Conservation (phyloP, 495 filamentous ascomycete genomes). For the Penicillium canariense region DNA sequence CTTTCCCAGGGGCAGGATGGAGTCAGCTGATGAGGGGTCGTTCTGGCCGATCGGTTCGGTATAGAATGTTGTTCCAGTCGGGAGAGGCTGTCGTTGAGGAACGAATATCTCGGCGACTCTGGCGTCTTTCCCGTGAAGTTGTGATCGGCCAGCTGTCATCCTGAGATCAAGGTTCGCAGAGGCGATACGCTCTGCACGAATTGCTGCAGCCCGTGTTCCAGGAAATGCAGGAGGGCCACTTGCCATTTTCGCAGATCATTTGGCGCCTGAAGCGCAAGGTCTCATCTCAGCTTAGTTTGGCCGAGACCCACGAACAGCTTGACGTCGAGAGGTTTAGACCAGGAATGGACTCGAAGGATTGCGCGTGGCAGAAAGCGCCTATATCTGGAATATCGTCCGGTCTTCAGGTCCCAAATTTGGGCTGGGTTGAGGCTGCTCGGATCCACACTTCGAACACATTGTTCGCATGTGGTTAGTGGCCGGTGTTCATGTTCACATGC, state of each 20-base stretch:
- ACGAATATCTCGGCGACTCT: no score
- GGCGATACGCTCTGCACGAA: constrained; percentile 15
- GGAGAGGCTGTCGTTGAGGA: no score
- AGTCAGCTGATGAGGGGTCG: no score
- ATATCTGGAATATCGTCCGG: neutral
- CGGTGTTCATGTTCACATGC: neutral
- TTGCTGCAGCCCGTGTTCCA: constrained; percentile 11
- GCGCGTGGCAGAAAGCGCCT: no score
- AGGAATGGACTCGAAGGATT: no score
- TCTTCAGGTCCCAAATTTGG: neutral
- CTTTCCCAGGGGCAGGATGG: no score
- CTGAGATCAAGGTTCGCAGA: constrained; percentile 3
- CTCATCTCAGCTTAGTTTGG: neutral
- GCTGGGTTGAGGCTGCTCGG: neutral
- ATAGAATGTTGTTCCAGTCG: neutral
- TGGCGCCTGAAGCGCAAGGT: constrained; percentile 12
- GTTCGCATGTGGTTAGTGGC: no score
- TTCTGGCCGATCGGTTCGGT: neutral
- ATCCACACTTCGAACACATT: no score
- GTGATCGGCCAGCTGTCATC: neutral
- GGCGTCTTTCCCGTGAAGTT: no score
- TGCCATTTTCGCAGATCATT: constrained; percentile 6
- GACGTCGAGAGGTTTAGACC: neutral
- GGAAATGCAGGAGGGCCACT: constrained; percentile 17
- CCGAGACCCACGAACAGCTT: neutral